A percentile compares a stretch with the other conserved stretches of the same genome.
These are phyloP conservation scores for Chrysoporthe puriensis DNA, from an alignment of 2,329 filamentous ascomycete species.

Conservation along the genomic window DNA sequence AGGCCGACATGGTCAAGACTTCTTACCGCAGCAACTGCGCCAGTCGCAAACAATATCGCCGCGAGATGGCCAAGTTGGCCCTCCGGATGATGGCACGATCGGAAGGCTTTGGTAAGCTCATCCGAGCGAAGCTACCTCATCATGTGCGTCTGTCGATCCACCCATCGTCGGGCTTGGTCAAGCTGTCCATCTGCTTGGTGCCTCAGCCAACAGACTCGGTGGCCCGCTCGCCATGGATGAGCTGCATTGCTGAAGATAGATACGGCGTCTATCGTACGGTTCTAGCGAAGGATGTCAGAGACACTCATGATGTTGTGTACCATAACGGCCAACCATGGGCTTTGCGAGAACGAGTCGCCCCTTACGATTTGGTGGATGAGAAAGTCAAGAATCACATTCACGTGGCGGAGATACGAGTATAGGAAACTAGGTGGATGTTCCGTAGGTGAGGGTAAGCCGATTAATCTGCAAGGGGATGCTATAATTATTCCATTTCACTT, in stretches of 20 bases:
- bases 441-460: not conserved
- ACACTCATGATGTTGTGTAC: not conserved
- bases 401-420: not conserved
- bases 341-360: not conserved
- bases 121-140: not conserved
- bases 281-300: not conserved
- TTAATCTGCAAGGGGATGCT: not conserved
- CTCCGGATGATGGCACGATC: constrained; percentile 1
- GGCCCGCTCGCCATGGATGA: not conserved
- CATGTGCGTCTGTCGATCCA: constrained; percentile 1
- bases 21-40: not conserved
- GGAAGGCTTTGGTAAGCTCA: not conserved
- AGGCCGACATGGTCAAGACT: not conserved
- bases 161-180: not conserved
- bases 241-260: not conserved
- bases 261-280: not conserved
- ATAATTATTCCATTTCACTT: not conserved
- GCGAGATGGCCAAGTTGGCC: not conserved
- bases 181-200: not conserved
- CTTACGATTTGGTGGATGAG: not conserved
- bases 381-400: not conserved
- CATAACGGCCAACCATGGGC: not conserved
- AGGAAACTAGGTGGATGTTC: not conserved
- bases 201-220: not conserved
- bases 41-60: not conserved